Evolutionary conservation across 2,329 filamentous ascomycete species (phyloP).

Genomic region (Orbilia ellipsospora): DNA sequence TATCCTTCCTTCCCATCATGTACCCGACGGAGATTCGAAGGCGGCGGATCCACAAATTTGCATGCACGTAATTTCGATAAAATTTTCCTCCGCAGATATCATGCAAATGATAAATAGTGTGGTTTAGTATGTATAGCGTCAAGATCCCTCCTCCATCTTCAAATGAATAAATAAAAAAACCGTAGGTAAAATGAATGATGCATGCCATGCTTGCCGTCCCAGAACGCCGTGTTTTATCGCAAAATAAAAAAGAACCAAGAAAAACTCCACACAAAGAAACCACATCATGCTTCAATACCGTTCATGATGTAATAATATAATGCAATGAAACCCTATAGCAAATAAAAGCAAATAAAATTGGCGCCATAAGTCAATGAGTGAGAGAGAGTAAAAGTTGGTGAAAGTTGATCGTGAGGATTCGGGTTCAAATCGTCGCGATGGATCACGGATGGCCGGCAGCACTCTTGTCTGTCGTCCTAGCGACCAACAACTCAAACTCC

Average conservation of each 20-base stretch:
- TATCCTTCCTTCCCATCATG: too few relatives aligned
- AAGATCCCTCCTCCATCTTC: too few relatives aligned
- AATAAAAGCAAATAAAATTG: not conserved
- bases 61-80: not conserved
- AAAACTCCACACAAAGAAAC: conserved; percentile 3
- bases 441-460: conserved; percentile 22
- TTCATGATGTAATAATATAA: not conserved
- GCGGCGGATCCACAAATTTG: too few relatives aligned
- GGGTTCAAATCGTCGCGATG: too few relatives aligned
- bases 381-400: not conserved
- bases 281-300: not conserved
- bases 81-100: not conserved
- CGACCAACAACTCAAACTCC: conserved; percentile 39
- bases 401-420: too few relatives aligned
- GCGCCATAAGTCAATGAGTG: not conserved
- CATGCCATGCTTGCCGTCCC: conserved; percentile 16
- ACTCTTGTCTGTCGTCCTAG: conserved; percentile 32
- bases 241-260: not conserved
- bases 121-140: too few relatives aligned
- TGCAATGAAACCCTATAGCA: not conserved
- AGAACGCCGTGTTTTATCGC: conserved; percentile 15
- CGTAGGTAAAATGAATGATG: conserved; percentile 16
- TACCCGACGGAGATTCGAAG: too few relatives aligned
- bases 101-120: not conserved
- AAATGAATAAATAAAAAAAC: not conserved